Evolutionary conservation across 441 rosid species (phyloP), one percentile per base, ranked within the genome.

Genomic region (Populus hybrid): DNA sequence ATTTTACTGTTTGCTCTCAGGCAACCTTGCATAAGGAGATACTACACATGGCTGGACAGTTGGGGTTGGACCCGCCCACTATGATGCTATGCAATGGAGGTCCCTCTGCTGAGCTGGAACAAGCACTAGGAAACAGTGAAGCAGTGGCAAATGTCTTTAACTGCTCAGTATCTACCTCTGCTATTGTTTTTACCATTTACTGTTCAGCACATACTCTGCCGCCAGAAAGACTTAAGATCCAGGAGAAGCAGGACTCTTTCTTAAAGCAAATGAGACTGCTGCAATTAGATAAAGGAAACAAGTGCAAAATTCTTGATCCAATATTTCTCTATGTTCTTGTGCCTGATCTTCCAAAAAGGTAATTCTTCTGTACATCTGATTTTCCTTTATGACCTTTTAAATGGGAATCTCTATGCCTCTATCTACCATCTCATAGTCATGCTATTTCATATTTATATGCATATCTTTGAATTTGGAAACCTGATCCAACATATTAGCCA

Each of bases 1-100:
- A 20, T 24, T 34, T 18, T 36, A 50, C 66, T 71, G 61, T 78
- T 79, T 72, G 14, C 74, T 80, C 76, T 23, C 84, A 96, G 99
- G 98, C 99, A 20, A 93, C 98, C 75, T 90, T 93, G 88, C 97
- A 90, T 77, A 87, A 88, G 85, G 87, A 88, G 83, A 80, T 93
- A 68, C 92, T 96, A 68, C 85, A 91, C 88, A 96, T 94, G 98
- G 98, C 99, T 82, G 98, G 99, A 59, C 99, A 96, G 79, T 82
- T 94, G 87, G 98, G 98, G 36, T 95, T 96, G 73, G 92, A 91
- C 81, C 98, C 98, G 80, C 92, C 98, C 61, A 90, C 93, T 1
- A 94, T 93, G 98, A 84, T 84, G 78, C 87, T 94, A 28, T 83
- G 82, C 85, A 78, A 26, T 16, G 97, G 88, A 76, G 96, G 96